Conservation (phyloP, 352 stramenopile genomes). For the Globisporangium abappressorium region DNA sequence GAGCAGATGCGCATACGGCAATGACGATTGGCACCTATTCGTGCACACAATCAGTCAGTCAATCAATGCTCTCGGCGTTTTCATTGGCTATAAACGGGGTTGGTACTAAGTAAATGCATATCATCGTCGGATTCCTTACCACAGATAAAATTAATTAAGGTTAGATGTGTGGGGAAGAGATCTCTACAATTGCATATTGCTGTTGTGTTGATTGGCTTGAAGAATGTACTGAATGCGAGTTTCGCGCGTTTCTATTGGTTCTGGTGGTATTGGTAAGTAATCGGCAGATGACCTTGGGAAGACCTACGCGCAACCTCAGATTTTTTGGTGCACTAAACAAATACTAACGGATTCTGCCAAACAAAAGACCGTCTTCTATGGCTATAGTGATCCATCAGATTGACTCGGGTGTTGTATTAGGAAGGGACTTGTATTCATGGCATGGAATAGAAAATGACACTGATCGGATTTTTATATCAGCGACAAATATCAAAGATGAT, state of each 20-base stretch:
- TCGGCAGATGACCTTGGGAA: background rate
- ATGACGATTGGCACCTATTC: conserved; percentile 3
- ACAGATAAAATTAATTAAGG: background rate
- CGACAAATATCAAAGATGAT: no score
- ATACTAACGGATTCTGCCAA: no score
- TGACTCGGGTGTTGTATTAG: no score
- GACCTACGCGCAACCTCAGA: conserved; percentile 7
- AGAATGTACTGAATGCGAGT: conserved; percentile 11
- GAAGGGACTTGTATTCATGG: no score
- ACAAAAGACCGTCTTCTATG: no score
- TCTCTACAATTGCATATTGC: background rate
- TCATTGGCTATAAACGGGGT: background rate
- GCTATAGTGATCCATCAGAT: no score
- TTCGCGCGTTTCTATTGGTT: conserved; percentile 12
- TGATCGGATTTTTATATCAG: no score
- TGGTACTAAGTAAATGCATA: background rate
- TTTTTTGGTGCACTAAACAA: no score
- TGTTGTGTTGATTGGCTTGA: background rate
- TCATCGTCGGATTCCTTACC: background rate
- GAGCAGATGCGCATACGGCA: background rate
- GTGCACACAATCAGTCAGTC: background rate
- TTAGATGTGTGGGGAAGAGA: background rate
- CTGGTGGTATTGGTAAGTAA: conserved; percentile 11
- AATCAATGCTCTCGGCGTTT: background rate
- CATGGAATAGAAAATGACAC: no score